These are phyloP conservation scores for Neurospora sp. DNA, from an alignment of 495 filamentous ascomycete genomes.

Conservation along the genomic window DNA sequence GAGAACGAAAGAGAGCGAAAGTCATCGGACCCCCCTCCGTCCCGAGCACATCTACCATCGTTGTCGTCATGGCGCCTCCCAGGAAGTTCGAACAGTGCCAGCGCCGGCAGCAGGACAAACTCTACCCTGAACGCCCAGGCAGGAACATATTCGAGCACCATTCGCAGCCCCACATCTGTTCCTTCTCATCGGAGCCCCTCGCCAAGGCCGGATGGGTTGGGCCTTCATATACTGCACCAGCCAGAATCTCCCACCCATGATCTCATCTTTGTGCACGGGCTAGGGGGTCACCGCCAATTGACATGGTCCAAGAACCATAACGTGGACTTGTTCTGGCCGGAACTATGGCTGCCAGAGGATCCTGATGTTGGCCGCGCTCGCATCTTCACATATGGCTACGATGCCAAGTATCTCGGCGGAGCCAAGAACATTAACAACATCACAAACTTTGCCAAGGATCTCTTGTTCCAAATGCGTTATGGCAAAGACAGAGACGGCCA, in stretches of 20 bases:
- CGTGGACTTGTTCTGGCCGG: conserved; percentile 24
- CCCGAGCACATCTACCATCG: background rate
- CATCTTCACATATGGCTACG: conserved; percentile 32
- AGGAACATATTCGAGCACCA: background rate
- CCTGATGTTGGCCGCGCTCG: conserved; percentile 17
- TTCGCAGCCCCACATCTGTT: background rate
- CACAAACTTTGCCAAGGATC: conserved; percentile 31
- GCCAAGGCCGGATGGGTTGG: background rate
- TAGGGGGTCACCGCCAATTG: conserved; percentile 21
- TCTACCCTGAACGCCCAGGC: background rate
- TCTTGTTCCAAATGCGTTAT: conserved; percentile 24
- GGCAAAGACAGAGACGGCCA: conserved; percentile 15
- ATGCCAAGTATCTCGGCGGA: conserved; percentile 9
- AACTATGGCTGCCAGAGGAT: conserved; percentile 22
- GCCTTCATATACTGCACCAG: background rate
- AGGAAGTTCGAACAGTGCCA: background rate
- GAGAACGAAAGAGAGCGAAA: background rate
- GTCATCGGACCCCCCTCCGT: background rate
- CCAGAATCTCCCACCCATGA: conserved; percentile 3
- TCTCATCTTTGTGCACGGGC: conserved; percentile 30
- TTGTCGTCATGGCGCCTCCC: background rate
- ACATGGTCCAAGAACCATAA: conserved; percentile 26
- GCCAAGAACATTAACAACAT: conserved; percentile 13
- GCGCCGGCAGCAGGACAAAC: background rate
- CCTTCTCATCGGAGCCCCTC: background rate